Percentiles rank a stretch among this genome's conserved stretches.
Conservation (phyloP, 2,329 filamentous ascomycete species). For the Sporothrix schenckii region DNA sequence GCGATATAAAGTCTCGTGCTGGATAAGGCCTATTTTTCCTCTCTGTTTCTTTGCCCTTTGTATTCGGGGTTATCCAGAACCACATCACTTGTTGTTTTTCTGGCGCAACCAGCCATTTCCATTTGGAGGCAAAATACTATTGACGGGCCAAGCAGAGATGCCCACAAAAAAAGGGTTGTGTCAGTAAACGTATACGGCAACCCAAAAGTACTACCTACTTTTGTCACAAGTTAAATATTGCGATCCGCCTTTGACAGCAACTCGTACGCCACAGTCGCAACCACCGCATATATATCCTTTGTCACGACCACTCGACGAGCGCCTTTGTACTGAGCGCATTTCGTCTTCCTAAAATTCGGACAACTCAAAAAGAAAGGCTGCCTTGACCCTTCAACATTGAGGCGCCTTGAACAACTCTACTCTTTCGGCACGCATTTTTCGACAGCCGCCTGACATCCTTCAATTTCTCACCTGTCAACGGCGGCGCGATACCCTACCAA, state of each 20-base stretch:
- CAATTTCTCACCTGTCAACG: neutral
- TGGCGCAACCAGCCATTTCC: constrained; percentile 10
- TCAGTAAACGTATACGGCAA: neutral
- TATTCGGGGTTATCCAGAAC: neutral
- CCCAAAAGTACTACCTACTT: too few relatives aligned
- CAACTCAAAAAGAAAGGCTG: neutral
- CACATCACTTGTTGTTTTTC: constrained; percentile 1
- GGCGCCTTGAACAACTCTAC: neutral
- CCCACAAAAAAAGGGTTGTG: neutral
- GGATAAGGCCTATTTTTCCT: neutral
- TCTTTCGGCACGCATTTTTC: neutral
- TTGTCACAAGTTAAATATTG: too few relatives aligned
- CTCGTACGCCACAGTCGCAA: constrained; percentile 3
- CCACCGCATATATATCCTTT: constrained; percentile 9
- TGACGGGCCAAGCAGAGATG: neutral
- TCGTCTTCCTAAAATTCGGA: neutral
- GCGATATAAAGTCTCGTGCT: constrained; percentile 23
- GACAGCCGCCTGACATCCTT: constrained; percentile 7
- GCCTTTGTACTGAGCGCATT: neutral
- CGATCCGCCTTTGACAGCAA: neutral
- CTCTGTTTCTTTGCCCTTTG: constrained; percentile 3
- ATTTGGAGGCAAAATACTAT: constrained; percentile 9
- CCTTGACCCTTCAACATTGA: constrained; percentile 1
- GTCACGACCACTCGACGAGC: neutral
- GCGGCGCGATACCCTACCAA: constrained; percentile 4